Evolutionary conservation across 352 stramenopile genomes (phyloP), one percentile per base, ranked within the genome.

Genomic region (Globisporangium irregulare): DNA sequence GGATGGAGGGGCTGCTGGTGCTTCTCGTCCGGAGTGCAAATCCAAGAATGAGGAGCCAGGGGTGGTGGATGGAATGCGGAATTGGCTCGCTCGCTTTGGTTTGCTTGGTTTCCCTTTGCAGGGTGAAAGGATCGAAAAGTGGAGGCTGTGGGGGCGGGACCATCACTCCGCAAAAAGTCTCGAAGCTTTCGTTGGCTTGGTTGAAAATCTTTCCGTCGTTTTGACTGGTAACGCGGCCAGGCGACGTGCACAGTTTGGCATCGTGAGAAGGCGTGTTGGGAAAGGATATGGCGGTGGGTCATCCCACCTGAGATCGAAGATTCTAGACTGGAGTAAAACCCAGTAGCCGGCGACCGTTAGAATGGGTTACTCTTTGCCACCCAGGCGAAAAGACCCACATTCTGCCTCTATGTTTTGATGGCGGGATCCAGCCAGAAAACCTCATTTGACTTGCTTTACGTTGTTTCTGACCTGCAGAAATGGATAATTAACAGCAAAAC

Each of bases 281-380:
- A 24, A 14, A 27, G 38, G 60, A 77, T 69, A 63, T 68, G 59
- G 69, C 2, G 54, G 58, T 34, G 29, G 46, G 73, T 80, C 74
- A 59, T 62, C 59, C 10, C 68, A 36, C 59, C 68, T 36, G 32
- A 24, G 46, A 73, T 89, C 62, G 82, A 91, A 91, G 69, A 69
- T 91, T 91, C 82, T 89, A 90, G 82, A 90, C 85, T 20, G 43
- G 43, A 22, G 22, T 51, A 51, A 51, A 27, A 57, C 25, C 9
- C 58, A 32, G 22, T 4, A 38, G 6, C 22, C n/a, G 36, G 3
- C 5, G 41, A 50, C 43, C 43, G 43, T 51, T 55, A 9, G 38
- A 34, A 25, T 59, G 25, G 25, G 53, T 38, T 59, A n/a, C 53
- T 22, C 24, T 36, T 59, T 59, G 27, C 20, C 18, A 59, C 25